These are phyloP conservation scores for Holtermannia corniformis DNA, from an alignment of 768 basidiomycete genomes.

Conservation along the genomic window DNA sequence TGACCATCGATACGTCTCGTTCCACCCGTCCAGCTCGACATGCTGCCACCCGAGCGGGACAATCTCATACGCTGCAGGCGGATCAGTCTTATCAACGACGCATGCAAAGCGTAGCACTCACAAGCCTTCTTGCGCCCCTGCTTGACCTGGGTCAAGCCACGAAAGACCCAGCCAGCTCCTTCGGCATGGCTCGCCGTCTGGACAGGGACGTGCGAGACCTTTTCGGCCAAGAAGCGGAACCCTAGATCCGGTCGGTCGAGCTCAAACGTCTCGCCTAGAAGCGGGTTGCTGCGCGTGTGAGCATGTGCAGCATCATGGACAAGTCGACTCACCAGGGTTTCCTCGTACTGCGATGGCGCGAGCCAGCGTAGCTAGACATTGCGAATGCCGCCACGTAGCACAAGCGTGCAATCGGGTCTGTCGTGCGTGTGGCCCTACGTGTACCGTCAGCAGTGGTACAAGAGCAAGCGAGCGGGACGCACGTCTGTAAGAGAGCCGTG, in stretches of 20 bases:
- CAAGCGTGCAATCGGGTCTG: conserved; percentile 51
- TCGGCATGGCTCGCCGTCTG: conserved; percentile 71
- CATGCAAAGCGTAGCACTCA: not conserved
- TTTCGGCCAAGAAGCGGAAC: conserved; percentile 62
- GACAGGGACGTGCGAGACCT: conserved; percentile 75
- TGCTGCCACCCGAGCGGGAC: conserved; percentile 66
- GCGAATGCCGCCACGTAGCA: not conserved
- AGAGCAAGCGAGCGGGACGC: not conserved
- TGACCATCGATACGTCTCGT: conserved; percentile 65
- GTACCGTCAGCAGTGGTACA: not conserved
- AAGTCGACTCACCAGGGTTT: conserved; percentile 42
- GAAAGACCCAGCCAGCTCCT: conserved; percentile 65
- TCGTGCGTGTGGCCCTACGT: conserved; percentile 51
- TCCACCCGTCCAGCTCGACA: conserved; percentile 50
- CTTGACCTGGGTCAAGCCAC: conserved; percentile 9
- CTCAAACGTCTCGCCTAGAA: conserved; percentile 83
- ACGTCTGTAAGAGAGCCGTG: conserved; percentile 50
- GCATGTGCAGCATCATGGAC: conserved; percentile 72
- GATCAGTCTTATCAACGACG: too few species aligned
- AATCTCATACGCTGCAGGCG: conserved; percentile 51
- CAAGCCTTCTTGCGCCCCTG: not conserved
- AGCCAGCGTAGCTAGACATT: not conserved
- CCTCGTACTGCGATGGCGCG: not conserved
- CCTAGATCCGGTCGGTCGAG: conserved; percentile 56
- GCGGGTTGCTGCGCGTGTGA: conserved; percentile 74